Evolutionary conservation across 108 stramenopile genomes (phyloP), one percentile per base, ranked within the genome.

Genomic region (Ochromonas danica): DNA sequence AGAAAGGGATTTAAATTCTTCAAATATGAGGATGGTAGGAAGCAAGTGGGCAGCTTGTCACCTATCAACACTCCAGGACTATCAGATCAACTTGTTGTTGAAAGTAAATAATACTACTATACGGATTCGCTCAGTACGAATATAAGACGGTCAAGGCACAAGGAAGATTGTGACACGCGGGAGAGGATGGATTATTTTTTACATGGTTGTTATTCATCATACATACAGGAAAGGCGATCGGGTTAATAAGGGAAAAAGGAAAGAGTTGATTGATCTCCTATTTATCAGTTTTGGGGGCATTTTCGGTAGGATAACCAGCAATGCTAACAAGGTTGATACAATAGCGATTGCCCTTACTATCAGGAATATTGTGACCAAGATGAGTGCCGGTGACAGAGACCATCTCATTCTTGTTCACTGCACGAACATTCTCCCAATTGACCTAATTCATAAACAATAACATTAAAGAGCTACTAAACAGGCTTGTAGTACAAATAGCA

Each of bases 331-430:
- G 31, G 25, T 75, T 75, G 31, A 75, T 75, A 25, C 72, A 75
- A 42, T 75, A 75, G 17, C 72, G 14, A 41, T 75, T 75, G 6
- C 72, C 72, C 6, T 75, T 75, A 10, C 72, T 27, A 75, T 75
- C 72, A 28, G 72, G 72, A 35, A 75, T 14, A 41, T 75, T 75
- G 25, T 75, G 72, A 28, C 72, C 72, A 3, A 75, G 40, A 60
- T 75, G 72, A 57, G 72, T 75, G 40, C 72, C 72, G 6, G 36
- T 41, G 3, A 75, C 3, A 36, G n/a, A 30, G 10, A 75, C 72
- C 28, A 41, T 41, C 31, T 75, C 72, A 14, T 33, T 33, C 6
- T 75, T 42, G 14, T 10, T 3, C 72, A 75, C 3, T 35, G 40
- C 6, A 45, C 72, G 43, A 28, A 75, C 31, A 60, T 75, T 75